phyloP scores from a whole-genome alignment of 352 stramenopile species.

The Phytophthora pluvialis region DNA sequence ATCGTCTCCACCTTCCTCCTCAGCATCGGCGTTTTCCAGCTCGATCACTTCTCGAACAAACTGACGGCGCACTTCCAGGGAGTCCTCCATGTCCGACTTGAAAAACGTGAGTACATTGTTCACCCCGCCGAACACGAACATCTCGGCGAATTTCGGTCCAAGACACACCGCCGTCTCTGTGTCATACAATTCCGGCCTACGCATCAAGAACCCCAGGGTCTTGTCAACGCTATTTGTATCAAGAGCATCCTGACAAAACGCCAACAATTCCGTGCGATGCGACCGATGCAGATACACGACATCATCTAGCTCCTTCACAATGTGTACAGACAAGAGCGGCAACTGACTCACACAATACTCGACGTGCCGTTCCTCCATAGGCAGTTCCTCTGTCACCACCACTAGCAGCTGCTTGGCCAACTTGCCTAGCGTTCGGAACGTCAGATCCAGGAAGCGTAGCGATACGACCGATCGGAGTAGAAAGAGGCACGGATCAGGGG shows the following conservation, averaged over 20 bases:
- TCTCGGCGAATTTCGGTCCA: constrained; percentile 65
- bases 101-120: constrained; percentile 66
- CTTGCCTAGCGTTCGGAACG: constrained; percentile 68
- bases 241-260: constrained; percentile 63
- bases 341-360: constrained; percentile 68
- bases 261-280: constrained; percentile 49
- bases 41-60: constrained; percentile 79
- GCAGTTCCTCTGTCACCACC: constrained; percentile 44
- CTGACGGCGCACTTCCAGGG: constrained; percentile 52
- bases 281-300: constrained; percentile 57
- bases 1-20: constrained; percentile 40
- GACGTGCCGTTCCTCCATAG: constrained; percentile 50
- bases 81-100: constrained; percentile 57
- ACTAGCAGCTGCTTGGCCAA: constrained; percentile 75
- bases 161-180: constrained; percentile 48
- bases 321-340: constrained; percentile 61
- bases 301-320: constrained; percentile 78
- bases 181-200: constrained; percentile 57
- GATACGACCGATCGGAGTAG: constrained; percentile 56
- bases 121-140: constrained; percentile 58
- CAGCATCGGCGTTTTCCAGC: constrained; percentile 44
- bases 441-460: constrained; percentile 65
- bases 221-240: constrained; percentile 77
- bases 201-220: constrained; percentile 65
- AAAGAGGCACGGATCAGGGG: constrained; percentile 62